Conservation (phyloP, 2,329 filamentous ascomycete genomes). For the Pseudogymnoascus sp. region DNA sequence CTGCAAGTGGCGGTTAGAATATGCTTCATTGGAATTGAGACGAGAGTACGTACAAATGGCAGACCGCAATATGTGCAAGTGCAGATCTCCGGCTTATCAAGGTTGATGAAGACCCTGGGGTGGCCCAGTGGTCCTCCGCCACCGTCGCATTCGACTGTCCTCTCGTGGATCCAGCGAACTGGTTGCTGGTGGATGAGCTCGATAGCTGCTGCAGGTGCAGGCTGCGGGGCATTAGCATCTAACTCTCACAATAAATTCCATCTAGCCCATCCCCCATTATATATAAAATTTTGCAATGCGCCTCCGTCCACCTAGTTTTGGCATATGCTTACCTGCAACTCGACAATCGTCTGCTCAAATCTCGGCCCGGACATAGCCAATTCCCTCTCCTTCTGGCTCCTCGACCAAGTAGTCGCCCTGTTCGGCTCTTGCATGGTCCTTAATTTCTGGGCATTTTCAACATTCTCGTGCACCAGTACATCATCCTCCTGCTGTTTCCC, state of each 20-base stretch:
- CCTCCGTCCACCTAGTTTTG: neutral
- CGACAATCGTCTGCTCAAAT: constrained; percentile 96
- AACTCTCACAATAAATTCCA: neutral
- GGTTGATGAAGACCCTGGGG: constrained; percentile 93
- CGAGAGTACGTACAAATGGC: constrained; percentile 64
- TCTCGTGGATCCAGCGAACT: constrained; percentile 81
- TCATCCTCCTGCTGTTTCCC: constrained; percentile 42
- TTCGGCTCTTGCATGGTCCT: constrained; percentile 69
- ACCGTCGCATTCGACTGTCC: constrained; percentile 79
- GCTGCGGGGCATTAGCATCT: constrained; percentile 45
- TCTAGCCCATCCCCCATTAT: neutral
- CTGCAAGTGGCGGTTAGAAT: constrained; percentile 38
- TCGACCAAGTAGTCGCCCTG: constrained; percentile 70
- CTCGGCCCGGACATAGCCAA: constrained; percentile 86
- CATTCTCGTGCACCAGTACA: constrained; percentile 43
- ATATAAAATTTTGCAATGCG: neutral
- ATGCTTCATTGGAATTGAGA: neutral
- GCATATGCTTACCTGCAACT: constrained; percentile 62
- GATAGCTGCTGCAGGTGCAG: constrained; percentile 81
- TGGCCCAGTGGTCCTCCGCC: constrained; percentile 86
- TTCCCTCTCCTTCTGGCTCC: constrained; percentile 72
- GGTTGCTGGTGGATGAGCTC: constrained; percentile 94
- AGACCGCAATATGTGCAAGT: constrained; percentile 87
- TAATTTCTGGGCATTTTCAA: constrained; percentile 31
- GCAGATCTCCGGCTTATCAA: constrained; percentile 91